Base-by-base conservation (phyloP, 2,329 filamentous ascomycete genomes). In the Exophiala xenobiotica region DNA sequence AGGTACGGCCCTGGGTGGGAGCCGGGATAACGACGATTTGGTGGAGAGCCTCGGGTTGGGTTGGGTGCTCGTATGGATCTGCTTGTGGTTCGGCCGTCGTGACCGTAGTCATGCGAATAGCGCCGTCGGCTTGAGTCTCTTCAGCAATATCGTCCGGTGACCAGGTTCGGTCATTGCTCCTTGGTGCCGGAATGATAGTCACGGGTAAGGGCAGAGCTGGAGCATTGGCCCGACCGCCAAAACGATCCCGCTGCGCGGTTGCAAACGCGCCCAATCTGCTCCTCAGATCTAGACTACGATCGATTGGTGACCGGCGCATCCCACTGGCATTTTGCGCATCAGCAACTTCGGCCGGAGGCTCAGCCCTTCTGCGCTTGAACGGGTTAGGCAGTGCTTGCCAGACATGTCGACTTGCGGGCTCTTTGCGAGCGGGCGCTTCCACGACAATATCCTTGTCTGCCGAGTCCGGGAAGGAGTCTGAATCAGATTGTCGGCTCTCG, bases 121-220 rank as follows among this genome's bases (percentile, higher is more conserved):
- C 20, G 14, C 23, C 47, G n/a, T 54, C 45, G 12, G 31, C 38
- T 12, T 23, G 24, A 16, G 38, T 35, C n/a, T 27, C 41, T 8
- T 53, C 46, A 33, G 39, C 44, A 20, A 55, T 12, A 42, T 68
- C 66, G 40, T 70, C 69, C 6, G 79, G 78, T 35, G 74, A 79
- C 77, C 79, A 82, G 4, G 77, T 77, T 39, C 79, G 69, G 27
- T 77, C 76, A 31, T 71, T 72, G 31, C 77, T 71, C 19, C 75
- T 75, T 54, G 80, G 78, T 3, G 80, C 80, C 2, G 81, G 82
- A 44, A 85, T 82, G 23, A 85, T 74, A 0, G 80, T 85, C 16
- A 83, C 74, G 2, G 80, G 79, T 9, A 82, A 60, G 16, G 76
- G 68, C 16, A 75, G 71, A 2, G 66, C 59, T 23, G 58, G 59